These are phyloP conservation scores for Asterochloris erici DNA, from an alignment of 139 green algal species.

Conservation along the genomic window DNA sequence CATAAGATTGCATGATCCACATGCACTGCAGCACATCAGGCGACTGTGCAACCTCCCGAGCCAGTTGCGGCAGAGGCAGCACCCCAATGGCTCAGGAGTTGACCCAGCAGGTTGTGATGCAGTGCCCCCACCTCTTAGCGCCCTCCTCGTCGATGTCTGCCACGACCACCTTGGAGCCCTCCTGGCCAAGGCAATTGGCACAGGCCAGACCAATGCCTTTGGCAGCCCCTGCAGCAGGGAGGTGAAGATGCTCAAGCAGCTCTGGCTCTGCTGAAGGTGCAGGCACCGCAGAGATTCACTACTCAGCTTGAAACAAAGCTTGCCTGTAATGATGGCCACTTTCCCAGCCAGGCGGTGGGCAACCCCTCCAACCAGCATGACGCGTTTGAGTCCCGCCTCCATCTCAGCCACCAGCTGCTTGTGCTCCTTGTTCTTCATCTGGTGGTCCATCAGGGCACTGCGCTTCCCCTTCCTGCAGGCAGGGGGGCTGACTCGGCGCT, in stretches of 20 bases:
- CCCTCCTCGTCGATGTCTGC: constrained; percentile 58
- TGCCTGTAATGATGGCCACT: constrained; percentile 33
- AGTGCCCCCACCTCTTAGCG: neutral
- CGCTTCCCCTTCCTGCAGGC: constrained; percentile 30
- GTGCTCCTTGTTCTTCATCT: constrained; percentile 35
- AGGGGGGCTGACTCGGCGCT: neutral
- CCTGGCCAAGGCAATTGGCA: constrained; percentile 52
- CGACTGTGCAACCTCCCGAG: neutral
- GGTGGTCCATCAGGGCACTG: constrained; percentile 29
- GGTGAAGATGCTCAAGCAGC: no score
- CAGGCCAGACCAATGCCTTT: constrained; percentile 78
- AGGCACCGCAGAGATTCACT: no score
- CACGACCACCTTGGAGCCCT: constrained; percentile 71
- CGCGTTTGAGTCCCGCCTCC: constrained; percentile 21
- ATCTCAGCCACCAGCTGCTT: constrained; percentile 29
- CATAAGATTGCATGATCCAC: no score
- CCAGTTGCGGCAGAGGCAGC: neutral
- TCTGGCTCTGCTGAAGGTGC: no score
- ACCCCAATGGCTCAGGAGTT: no score
- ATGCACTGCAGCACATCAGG: constrained; percentile 7
- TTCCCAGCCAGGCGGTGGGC: constrained; percentile 25
- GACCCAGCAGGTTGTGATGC: neutral
- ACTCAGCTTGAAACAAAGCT: no score
- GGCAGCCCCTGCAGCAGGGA: constrained; percentile 40
- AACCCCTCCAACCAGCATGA: constrained; percentile 24